Percentiles rank a stretch among this genome's conserved stretches.
Evolutionary conservation across 1,139 yeast species (phyloP).

Genomic region (Candida tunisiensis): DNA sequence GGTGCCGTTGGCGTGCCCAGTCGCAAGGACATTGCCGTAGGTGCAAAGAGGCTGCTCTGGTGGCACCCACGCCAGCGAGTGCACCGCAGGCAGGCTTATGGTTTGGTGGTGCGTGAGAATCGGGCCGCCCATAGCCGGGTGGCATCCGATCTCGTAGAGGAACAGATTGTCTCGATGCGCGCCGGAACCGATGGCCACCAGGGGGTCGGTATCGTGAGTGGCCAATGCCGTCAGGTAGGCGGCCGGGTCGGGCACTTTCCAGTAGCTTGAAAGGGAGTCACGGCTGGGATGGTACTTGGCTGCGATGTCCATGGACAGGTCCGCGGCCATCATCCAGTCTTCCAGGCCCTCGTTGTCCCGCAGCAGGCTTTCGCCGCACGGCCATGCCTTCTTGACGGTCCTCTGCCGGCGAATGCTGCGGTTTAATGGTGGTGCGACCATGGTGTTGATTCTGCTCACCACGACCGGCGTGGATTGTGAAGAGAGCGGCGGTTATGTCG

Average conservation of each 20-base stretch:
- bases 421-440: too few species aligned
- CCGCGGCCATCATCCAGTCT: too few species aligned
- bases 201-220: constrained; percentile 23
- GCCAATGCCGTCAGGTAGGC: constrained; percentile 44
- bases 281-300: too few species aligned
- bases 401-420: too few species aligned
- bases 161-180: constrained; percentile 37
- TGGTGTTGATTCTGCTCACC: too few species aligned
- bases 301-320: too few species aligned
- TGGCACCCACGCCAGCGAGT: constrained; percentile 47
- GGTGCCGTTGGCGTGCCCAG: constrained; percentile 59
- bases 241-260: constrained; percentile 51
- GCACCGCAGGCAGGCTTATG: constrained; percentile 50
- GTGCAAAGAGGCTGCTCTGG: constrained; percentile 18
- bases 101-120: constrained; percentile 60
- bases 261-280: constrained; percentile 36
- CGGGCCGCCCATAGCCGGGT: constrained; percentile 6
- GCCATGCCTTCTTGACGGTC: too few species aligned
- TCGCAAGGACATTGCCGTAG: constrained; percentile 27
- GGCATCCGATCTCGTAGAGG: constrained; percentile 38
- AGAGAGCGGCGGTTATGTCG: too few species aligned
- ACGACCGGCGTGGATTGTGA: too few species aligned
- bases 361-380: too few species aligned
- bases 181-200: constrained; percentile 54
- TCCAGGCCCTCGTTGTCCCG: too few species aligned